Conservation (phyloP, 345 rosid genomes). For the Gynandropsis gynandra region DNA sequence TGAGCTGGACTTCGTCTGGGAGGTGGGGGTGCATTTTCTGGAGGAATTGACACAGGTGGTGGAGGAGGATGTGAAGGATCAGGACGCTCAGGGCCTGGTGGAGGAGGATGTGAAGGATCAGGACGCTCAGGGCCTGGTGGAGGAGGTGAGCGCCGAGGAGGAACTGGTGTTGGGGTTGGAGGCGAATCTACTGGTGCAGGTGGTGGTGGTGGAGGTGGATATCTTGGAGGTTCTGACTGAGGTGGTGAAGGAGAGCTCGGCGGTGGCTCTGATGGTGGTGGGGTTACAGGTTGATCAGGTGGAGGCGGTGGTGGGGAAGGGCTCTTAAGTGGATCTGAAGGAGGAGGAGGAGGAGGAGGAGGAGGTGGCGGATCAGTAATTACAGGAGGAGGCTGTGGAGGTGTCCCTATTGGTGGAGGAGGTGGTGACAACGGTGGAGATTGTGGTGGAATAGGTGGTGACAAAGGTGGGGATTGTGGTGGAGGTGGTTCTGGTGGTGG, state of each 20-base stretch:
- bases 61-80: conserved; percentile 18
- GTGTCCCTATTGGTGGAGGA: conserved; percentile 9
- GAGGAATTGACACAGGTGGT: background rate
- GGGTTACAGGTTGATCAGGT: conserved; percentile 19
- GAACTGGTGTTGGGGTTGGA: conserved; percentile 18
- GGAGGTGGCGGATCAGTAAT: conserved; percentile 22
- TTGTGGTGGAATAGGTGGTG: conserved; percentile 24
- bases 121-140: conserved; percentile 23
- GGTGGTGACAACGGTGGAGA: conserved; percentile 19
- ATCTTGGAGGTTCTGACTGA: conserved; percentile 23
- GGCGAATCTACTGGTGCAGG: conserved; percentile 14
- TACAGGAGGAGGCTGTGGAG: conserved; percentile 14
- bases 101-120: conserved; percentile 21
- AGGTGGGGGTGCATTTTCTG: conserved; percentile 13
- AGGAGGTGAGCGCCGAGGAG: conserved; percentile 25
- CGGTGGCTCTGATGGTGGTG: conserved; percentile 21
- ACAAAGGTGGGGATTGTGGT: conserved; percentile 24
- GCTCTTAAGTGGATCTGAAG: conserved; percentile 1
- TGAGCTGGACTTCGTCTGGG: conserved; percentile 16
- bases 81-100: conserved; percentile 24
- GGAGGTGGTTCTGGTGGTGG: conserved; percentile 32
- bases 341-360: conserved; percentile 18
- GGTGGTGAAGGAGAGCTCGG: conserved; percentile 22
- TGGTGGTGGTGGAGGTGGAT: conserved; percentile 27
- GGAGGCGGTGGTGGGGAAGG: conserved; percentile 32